These are phyloP conservation scores for Arthroderma uncinatum DNA, from an alignment of 2,329 filamentous ascomycete genomes.

Conservation along the genomic window DNA sequence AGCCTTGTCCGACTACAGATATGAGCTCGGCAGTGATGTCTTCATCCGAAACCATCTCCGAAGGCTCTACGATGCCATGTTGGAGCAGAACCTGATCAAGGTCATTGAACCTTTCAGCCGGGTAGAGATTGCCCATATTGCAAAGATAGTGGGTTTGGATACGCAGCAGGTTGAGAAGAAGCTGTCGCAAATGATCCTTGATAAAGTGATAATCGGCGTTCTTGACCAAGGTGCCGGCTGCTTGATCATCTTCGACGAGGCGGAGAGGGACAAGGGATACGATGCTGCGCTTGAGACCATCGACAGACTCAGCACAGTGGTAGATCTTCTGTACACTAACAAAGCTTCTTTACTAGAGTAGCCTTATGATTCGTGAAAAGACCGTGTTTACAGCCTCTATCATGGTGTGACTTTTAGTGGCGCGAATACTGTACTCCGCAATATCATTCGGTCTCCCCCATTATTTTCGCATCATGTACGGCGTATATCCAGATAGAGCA, in stretches of 20 bases:
- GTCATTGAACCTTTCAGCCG: constrained; percentile 98
- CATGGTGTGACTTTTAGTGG: constrained; percentile 1
- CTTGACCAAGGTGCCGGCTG: constrained; percentile 96
- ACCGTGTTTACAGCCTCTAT: neutral
- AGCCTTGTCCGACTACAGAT: constrained; percentile 78
- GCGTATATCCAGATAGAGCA: neutral
- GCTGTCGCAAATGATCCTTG: constrained; percentile 97
- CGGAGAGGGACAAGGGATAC: constrained; percentile 82
- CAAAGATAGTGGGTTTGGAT: constrained; percentile 93
- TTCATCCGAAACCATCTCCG: constrained; percentile 97
- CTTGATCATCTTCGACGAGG: constrained; percentile 94
- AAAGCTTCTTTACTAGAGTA: constrained; percentile 93
- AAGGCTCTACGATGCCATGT: constrained; percentile 91
- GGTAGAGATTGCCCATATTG: constrained; percentile 93
- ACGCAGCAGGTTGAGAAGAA: constrained; percentile 96
- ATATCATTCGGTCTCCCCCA: neutral
- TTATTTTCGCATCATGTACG: neutral
- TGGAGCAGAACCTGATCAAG: constrained; percentile 99
- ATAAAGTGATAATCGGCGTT: constrained; percentile 97
- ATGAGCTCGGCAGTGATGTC: constrained; percentile 83
- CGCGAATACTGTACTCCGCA: neutral
- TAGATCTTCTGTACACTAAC: constrained; percentile 95
- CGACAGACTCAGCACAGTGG: constrained; percentile 92
- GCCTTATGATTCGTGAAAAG: constrained; percentile 9
- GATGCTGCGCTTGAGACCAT: constrained; percentile 90